Evolutionary conservation across 352 stramenopile species (phyloP), one percentile per base, ranked within the genome.

Genomic region (Pythium scleroteichum): DNA sequence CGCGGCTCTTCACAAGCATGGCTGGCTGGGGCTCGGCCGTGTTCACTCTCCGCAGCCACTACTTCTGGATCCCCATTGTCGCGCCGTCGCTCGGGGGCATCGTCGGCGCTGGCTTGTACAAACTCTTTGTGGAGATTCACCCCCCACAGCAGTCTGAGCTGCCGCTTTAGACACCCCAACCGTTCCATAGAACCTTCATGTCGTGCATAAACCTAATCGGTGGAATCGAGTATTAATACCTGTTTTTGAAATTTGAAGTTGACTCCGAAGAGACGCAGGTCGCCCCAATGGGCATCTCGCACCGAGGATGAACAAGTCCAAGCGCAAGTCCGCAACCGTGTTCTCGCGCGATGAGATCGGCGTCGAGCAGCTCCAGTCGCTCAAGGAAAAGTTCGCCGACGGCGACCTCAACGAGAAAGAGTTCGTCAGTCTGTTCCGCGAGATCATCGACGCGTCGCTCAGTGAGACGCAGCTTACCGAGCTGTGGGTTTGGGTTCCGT

Each of bases 371-470:
- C 73, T 92, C 2, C 80, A 92, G 67, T 89, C 80, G 41, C 80
- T 92, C 68, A 90, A 92, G 68, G 81, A 90, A 45, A 89, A 89
- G 65, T 92, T 90, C 53, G 83, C 83, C 0, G 85, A 90, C 64
- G 85, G 85, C 20, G 84, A 93, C 40, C 70, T 95, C 46, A 91
- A 80, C 56, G 83, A 95, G 65, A 87, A 88, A 59, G 85, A 91
- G 62, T 95, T 95, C 41, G 82, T 95, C 19, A 85, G 67, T 48
- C 80, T 92, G 22, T 93, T 95, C 44, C 76, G 82, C 29, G 82
- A 92, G 64, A 93, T 91, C 51, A 80, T 93, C 19, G 81, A 90
- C 53, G 71, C 83, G 26, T 86, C 80, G 27, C 76, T 91, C 24
- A 92, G 82, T 54, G 76, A 92, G 64, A 79, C 76, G 20, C 83